Percentiles rank a stretch among this genome's conserved stretches.
These are phyloP conservation scores for Kurtzmaniella quercitrusa DNA, from an alignment of 1,139 yeast species.

Conservation along the genomic window DNA sequence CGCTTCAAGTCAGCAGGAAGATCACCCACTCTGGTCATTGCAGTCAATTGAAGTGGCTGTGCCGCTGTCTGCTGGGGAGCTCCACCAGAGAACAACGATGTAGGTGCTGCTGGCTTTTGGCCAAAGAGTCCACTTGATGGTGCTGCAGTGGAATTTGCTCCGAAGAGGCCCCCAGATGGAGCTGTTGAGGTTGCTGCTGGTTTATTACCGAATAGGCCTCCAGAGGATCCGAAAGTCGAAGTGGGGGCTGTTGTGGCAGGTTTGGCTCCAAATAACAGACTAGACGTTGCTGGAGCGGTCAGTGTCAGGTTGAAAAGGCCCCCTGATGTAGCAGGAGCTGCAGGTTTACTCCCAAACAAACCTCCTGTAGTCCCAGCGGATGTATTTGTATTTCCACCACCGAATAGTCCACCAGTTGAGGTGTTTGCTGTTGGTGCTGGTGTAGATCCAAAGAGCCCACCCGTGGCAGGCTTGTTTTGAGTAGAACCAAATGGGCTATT, in stretches of 20 bases:
- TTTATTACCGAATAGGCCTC: constrained; percentile 19
- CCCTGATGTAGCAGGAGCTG: constrained; percentile 1
- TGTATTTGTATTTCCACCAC: constrained; percentile 18
- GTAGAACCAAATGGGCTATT: constrained; percentile 22
- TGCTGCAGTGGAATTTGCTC: constrained; percentile 13
- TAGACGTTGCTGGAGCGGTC: constrained; percentile 4
- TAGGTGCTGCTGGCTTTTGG: constrained; percentile 24
- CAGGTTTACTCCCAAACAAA: constrained; percentile 18
- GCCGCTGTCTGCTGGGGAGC: constrained; percentile 16
- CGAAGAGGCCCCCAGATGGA: constrained; percentile 17
- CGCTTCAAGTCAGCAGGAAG: constrained; percentile 72
- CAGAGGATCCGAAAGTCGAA: constrained; percentile 14
- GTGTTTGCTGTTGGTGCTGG: constrained; percentile 11
- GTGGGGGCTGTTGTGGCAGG: constrained; percentile 4
- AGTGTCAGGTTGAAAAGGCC: constrained; percentile 16
- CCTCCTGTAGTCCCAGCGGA: constrained; percentile 16
- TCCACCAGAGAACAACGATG: constrained; percentile 1
- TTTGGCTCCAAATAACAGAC: constrained; percentile 20
- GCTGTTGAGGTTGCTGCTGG: constrained; percentile 10
- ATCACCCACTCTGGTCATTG: constrained; percentile 85
- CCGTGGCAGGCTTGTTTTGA: constrained; percentile 14
- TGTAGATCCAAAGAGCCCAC: constrained; percentile 34
- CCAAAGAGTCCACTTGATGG: constrained; percentile 15
- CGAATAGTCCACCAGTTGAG: constrained; percentile 37
- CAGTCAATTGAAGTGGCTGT: constrained; percentile 54